These are phyloP conservation scores for Lenwebbia sp. DNA, from an alignment of 345 rosid genomes.

Conservation along the genomic window DNA sequence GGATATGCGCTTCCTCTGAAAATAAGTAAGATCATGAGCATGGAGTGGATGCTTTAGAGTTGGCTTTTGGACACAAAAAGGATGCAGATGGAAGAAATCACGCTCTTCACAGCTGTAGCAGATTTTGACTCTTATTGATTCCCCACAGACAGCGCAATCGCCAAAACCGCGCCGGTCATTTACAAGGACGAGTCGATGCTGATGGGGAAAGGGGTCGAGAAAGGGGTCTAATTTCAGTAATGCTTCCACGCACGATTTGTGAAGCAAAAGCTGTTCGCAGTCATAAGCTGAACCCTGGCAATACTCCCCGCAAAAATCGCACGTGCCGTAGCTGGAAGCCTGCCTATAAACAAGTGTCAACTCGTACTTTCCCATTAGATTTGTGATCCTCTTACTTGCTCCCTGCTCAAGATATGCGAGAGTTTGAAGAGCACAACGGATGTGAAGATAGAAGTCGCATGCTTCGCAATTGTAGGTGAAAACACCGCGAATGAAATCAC, in stretches of 20 bases:
- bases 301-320: neutral
- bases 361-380: neutral
- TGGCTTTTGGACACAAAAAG: neutral
- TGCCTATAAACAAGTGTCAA: neutral
- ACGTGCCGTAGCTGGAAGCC: neutral
- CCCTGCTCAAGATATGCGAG: neutral
- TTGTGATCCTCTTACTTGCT: neutral
- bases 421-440: neutral
- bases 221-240: neutral
- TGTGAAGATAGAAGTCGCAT: neutral
- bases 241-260: neutral
- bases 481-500: too few relatives aligned
- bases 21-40: neutral
- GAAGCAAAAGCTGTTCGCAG: neutral
- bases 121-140: neutral
- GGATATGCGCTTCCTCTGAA: neutral
- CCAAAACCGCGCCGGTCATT: neutral
- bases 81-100: neutral
- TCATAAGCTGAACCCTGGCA: neutral
- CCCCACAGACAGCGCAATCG: neutral
- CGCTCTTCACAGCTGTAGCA: neutral
- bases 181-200: neutral
- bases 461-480: neutral
- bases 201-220: neutral
- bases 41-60: neutral